phyloP scores from a whole-genome alignment of 2,329 filamentous ascomycete species.

The Monosporascus sp. region DNA sequence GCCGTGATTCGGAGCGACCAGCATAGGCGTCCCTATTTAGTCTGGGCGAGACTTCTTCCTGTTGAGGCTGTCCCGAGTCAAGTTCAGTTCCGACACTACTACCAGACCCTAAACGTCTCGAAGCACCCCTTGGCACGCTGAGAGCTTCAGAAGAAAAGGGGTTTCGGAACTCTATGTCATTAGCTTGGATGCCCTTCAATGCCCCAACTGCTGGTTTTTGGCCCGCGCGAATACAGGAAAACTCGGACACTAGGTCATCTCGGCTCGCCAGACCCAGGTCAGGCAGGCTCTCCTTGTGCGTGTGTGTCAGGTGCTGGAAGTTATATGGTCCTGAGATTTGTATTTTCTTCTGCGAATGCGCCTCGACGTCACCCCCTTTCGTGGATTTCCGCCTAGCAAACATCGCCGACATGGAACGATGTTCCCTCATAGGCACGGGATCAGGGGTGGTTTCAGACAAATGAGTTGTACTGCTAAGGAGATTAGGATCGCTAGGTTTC shows the following conservation, averaged over 20 bases:
- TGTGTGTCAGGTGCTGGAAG: conserved; percentile 61
- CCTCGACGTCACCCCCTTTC: conserved; percentile 26
- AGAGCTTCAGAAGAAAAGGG: conserved; percentile 40
- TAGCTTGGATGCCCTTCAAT: conserved; percentile 31
- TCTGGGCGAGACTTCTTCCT: conserved; percentile 20
- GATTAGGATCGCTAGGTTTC: conserved; percentile 44
- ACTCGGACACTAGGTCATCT: conserved; percentile 38
- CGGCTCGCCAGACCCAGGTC: conserved; percentile 35
- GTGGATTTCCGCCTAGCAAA: conserved; percentile 44
- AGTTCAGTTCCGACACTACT: conserved; percentile 2
- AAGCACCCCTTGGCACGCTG: conserved; percentile 18
- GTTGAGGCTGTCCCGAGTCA: conserved; percentile 2
- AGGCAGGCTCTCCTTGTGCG: conserved; percentile 42
- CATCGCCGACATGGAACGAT: conserved; percentile 41
- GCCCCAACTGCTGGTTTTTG: conserved; percentile 30
- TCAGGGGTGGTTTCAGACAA: conserved; percentile 38
- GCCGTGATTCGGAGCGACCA: conserved; percentile 43
- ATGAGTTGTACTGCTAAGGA: conserved; percentile 43
- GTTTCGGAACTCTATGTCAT: conserved; percentile 41
- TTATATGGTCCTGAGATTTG: conserved; percentile 61
- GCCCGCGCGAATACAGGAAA: conserved; percentile 34
- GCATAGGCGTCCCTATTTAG: conserved; percentile 29
- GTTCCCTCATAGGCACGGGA: conserved; percentile 33
- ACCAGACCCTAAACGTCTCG: conserved; percentile 14
- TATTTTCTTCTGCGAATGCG: conserved; percentile 33